Conservation (phyloP, 2,329 filamentous ascomycete species). For the Chrysoporthe puriensis region DNA sequence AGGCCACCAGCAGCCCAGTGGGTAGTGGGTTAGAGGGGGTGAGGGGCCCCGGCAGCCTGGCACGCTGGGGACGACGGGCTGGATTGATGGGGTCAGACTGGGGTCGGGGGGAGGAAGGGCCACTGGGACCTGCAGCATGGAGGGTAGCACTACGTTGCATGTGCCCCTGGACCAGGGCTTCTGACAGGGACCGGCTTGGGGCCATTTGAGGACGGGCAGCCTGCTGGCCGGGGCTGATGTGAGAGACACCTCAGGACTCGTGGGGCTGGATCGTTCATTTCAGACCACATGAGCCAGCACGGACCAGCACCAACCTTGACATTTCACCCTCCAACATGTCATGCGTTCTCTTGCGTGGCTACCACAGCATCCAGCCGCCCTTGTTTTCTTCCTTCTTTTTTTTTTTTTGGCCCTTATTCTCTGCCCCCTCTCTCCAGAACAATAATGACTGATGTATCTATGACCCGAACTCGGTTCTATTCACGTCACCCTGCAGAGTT, state of each 20-base stretch:
- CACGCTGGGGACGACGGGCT: background rate
- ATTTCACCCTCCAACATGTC: background rate
- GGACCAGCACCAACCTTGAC: background rate
- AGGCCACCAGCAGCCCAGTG: background rate
- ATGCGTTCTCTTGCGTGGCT: background rate
- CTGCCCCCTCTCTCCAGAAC: background rate
- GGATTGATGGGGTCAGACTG: constrained; percentile 13
- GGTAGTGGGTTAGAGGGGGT: background rate
- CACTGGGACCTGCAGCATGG: constrained; percentile 13
- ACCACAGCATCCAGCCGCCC: background rate
- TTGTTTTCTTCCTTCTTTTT: background rate
- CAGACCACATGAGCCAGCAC: constrained; percentile 6
- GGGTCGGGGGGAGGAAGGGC: background rate
- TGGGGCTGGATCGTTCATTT: background rate
- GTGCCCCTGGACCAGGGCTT: constrained; percentile 10
- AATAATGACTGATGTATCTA: background rate
- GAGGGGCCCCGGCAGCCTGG: background rate
- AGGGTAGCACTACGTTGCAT: background rate
- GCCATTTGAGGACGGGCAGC: background rate
- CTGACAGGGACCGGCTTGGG: background rate
- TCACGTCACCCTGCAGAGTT: too few species aligned
- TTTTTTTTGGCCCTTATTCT: background rate
- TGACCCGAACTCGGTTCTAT: background rate
- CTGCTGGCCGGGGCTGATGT: constrained; percentile 5
- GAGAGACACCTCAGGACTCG: constrained; percentile 3